Evolutionary conservation across 2,329 filamentous ascomycete species (phyloP), one percentile per base, ranked within the genome.

Genomic region (Mariannaea elegans): DNA sequence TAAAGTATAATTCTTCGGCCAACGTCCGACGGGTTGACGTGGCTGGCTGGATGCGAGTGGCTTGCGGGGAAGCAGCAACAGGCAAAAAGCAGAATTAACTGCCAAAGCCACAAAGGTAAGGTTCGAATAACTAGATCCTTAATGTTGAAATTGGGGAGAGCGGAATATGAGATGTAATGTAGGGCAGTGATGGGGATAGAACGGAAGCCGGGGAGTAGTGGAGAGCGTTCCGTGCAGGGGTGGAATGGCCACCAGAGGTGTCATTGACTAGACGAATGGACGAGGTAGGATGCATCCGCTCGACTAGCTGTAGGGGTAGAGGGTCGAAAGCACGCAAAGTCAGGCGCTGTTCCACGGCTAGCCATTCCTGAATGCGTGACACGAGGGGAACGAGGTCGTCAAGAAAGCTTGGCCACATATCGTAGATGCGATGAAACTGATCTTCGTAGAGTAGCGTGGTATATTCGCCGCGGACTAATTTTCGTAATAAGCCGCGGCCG

Each of bases 351-450:
- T 16, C 36, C n/a, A 18, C 36, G 32, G 39, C 21, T 4, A 53
- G 39, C 50, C 50, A 54, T 54, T 24, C 50, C 50, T 18, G 39
- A 54, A 54, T 34, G 50, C 50, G 50, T 46, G 36, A 54, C 41
- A 44, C 16, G 21, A 44, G 12, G 49, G 38, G 14, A 24, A 38
- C 38, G 38, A 44, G 29, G 19, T 19, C 27, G 29, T 27, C 13
- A 19, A 13, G 6, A 23, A 32, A 45, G 27, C 29, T 36, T 34
- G 49, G 38, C 18, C n/a, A 36, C 39, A 36, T 42, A 29, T 39
- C 42, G 14, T 39, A 53, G 39, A 53, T 24, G 50, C 18, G 50
- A 53, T 38, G 38, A 21, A 45, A 14, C 50, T 53, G 32, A 24
- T 24, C 21, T 45, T 53, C 39, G 50, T 29, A 38, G 36, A 41